Evolutionary conservation across 2,329 filamentous ascomycete genomes (phyloP).

Genomic region (Diaporthe vaccinii): DNA sequence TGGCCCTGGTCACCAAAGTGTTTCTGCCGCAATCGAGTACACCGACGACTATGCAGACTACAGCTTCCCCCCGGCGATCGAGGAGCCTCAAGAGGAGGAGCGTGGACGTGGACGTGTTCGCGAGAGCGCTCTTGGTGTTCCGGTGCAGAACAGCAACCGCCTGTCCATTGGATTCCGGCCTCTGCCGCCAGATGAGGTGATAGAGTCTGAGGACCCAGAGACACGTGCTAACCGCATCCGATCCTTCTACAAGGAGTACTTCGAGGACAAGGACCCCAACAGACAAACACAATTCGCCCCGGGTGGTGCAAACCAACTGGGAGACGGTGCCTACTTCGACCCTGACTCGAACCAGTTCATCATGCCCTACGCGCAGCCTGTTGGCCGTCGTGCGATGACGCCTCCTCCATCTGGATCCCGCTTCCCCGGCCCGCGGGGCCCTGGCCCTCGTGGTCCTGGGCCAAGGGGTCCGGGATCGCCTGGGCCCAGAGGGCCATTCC

Average conservation of each 20-base stretch:
- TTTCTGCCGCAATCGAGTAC: conserved; percentile 49
- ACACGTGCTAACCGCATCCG: conserved; percentile 95
- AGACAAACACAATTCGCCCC: conserved; percentile 36
- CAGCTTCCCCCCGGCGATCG: conserved; percentile 44
- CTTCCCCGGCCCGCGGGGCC: conserved; percentile 54
- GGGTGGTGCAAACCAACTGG: conserved; percentile 69
- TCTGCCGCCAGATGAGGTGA: conserved; percentile 86
- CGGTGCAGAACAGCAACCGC: conserved; percentile 67
- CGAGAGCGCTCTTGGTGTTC: conserved; percentile 63
- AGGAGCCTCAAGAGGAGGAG: conserved; percentile 41
- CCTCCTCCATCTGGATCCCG: conserved; percentile 78
- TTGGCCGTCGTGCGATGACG: conserved; percentile 94
- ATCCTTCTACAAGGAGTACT: conserved; percentile 99
- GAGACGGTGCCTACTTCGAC: conserved; percentile 77
- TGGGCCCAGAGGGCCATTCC: conserved; percentile 40
- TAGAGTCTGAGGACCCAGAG: conserved; percentile 88
- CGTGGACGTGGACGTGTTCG: conserved; percentile 54
- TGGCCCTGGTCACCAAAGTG: conserved; percentile 40
- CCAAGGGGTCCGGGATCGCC: conserved; percentile 38
- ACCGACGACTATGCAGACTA: conserved; percentile 53
- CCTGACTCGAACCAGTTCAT: conserved; percentile 79
- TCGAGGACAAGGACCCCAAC: conserved; percentile 78
- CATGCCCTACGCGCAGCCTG: conserved; percentile 86
- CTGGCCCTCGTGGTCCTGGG: conserved; percentile 44
- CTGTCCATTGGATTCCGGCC: conserved; percentile 84